A percentile compares a stretch with the other conserved stretches of the same genome.
Evolutionary conservation across 2,329 filamentous ascomycete species (phyloP).

Genomic region (Coniochaeta pulveracea): DNA sequence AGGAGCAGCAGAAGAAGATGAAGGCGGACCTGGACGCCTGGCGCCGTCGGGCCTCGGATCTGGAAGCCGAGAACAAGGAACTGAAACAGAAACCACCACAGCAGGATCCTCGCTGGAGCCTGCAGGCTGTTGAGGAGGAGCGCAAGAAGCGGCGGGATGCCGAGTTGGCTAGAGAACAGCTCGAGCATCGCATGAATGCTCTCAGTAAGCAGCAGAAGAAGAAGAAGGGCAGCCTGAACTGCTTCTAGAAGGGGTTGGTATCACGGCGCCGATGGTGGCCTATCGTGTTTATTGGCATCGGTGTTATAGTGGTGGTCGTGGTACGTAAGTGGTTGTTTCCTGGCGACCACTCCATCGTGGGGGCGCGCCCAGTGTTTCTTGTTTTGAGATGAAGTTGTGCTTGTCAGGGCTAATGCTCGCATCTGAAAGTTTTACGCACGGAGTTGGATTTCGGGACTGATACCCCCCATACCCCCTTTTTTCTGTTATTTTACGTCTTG

Average conservation of each 20-base stretch:
- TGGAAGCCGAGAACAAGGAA: constrained; percentile 63
- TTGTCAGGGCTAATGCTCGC: no score
- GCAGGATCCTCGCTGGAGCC: constrained; percentile 51
- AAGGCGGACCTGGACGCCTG: constrained; percentile 84
- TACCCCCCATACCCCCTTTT: no score
- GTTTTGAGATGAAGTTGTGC: no score
- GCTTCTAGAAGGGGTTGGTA: constrained; percentile 56
- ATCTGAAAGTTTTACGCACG: no score
- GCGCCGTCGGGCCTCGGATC: constrained; percentile 71
- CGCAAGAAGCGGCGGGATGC: constrained; percentile 83
- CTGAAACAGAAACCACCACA: constrained; percentile 44
- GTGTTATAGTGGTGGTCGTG: no score
- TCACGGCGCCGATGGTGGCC: no score
- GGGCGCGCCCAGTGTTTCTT: no score
- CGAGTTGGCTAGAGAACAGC: constrained; percentile 75
- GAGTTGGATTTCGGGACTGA: no score
- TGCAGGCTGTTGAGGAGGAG: constrained; percentile 94
- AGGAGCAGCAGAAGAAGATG: constrained; percentile 82
- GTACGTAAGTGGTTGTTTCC: no score
- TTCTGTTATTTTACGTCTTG: no score
- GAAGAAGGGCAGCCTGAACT: constrained; percentile 92
- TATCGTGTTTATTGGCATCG: no score
- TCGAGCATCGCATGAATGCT: constrained; percentile 91
- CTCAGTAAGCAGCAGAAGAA: constrained; percentile 86
- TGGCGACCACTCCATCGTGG: no score